Percentiles rank a stretch among this genome's conserved stretches.
Conservation (phyloP, 768 basidiomycete species). For the Dioszegia aurantiaca region DNA sequence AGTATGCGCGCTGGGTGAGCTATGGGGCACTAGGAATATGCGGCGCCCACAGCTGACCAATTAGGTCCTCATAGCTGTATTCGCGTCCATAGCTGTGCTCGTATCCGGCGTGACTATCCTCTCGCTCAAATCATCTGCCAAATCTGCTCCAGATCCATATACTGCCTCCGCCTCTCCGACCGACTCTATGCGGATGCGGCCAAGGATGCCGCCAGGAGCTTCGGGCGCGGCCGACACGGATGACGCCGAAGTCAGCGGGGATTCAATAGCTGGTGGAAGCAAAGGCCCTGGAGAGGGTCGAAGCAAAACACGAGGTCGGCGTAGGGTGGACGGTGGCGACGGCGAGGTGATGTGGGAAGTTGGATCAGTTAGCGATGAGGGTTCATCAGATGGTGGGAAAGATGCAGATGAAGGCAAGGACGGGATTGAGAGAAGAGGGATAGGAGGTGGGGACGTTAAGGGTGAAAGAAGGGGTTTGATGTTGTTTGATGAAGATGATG, state of each 20-base stretch:
- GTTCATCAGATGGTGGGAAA: constrained; percentile 12
- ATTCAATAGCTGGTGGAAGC: neutral
- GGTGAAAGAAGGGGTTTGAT: constrained; percentile 25
- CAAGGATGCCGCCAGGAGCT: constrained; percentile 11
- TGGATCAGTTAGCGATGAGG: constrained; percentile 23
- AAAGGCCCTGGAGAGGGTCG: constrained; percentile 8
- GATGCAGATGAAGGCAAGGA: constrained; percentile 1
- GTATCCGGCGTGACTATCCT: constrained; percentile 71
- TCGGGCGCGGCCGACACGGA: constrained; percentile 9
- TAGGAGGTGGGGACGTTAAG: constrained; percentile 12
- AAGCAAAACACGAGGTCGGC: constrained; percentile 8
- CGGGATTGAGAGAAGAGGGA: constrained; percentile 11
- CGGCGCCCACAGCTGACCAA: no score
- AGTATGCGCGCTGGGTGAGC: constrained; percentile 72
- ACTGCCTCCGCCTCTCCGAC: constrained; percentile 30
- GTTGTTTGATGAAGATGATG: constrained; percentile 19
- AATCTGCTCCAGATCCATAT: constrained; percentile 40
- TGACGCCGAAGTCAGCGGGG: constrained; percentile 12
- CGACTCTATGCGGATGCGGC: constrained; percentile 27
- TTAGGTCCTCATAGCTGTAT: constrained; percentile 69
- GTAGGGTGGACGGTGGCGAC: neutral
- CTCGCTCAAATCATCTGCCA: constrained; percentile 65
- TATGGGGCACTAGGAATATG: no score
- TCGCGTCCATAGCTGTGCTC: constrained; percentile 77
- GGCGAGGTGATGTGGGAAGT: constrained; percentile 27